Evolutionary conservation across 441 rosid species (phyloP).

Genomic region (Arabidopsis lyrata): DNA sequence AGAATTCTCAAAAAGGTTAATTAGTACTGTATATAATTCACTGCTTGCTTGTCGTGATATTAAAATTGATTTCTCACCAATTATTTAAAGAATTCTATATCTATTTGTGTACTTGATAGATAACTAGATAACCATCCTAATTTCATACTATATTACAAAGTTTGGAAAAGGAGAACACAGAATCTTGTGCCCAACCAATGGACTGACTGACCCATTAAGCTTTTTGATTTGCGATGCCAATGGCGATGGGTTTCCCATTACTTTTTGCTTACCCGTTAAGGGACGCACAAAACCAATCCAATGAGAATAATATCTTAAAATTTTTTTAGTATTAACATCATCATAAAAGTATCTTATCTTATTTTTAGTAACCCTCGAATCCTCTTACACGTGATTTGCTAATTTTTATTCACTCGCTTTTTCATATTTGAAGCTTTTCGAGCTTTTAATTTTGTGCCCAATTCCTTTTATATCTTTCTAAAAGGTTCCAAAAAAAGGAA

Average conservation of each 20-base stretch:
- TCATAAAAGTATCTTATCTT: conserved; percentile 21
- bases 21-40: too few species aligned
- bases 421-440: conserved; percentile 27
- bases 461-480: conserved; percentile 34
- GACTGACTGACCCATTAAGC: conserved; percentile 29
- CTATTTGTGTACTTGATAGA: conserved; percentile 1
- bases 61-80: neutral
- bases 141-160: neutral
- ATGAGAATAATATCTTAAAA: conserved; percentile 20
- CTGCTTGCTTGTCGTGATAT: too few species aligned
- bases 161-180: neutral
- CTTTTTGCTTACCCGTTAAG: conserved; percentile 42
- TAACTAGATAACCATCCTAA: neutral
- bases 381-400: conserved; percentile 40
- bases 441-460: conserved; percentile 32
- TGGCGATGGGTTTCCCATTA: conserved; percentile 34
- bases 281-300: conserved; percentile 35
- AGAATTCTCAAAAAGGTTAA: too few species aligned
- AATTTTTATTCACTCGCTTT: conserved; percentile 32
- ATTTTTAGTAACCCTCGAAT: conserved; percentile 2
- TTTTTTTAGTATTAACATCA: neutral
- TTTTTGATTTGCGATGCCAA: conserved; percentile 3
- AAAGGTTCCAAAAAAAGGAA: conserved; percentile 20
- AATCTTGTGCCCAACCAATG: conserved; percentile 36
- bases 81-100: neutral